Conservation (phyloP, 768 basidiomycete genomes). For the Coprinellus aureogranulatus region DNA sequence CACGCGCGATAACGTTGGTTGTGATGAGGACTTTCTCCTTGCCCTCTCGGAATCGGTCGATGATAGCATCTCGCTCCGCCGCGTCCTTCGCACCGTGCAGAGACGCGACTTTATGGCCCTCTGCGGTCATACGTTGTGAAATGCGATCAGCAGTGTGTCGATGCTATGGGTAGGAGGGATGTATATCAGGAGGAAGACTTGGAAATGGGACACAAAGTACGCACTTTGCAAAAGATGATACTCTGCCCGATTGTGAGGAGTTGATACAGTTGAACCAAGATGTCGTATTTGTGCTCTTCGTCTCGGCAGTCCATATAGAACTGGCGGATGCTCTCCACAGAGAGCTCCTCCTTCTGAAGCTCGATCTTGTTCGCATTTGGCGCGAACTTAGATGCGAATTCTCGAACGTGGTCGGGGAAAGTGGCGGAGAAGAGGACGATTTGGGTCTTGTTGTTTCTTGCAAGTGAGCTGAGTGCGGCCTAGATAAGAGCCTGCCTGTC, state of each 20-base stretch:
- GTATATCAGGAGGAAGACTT: not conserved
- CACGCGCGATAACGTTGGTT: constrained; percentile 97
- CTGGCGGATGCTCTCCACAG: constrained; percentile 91
- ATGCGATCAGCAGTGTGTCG: constrained; percentile 93
- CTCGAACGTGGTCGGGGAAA: constrained; percentile 90
- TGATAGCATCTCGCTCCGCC: constrained; percentile 82
- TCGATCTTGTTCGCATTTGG: constrained; percentile 96
- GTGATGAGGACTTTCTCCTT: constrained; percentile 94
- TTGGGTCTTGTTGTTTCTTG: constrained; percentile 55
- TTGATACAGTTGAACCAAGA: constrained; percentile 85
- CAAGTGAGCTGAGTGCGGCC: constrained; percentile 43
- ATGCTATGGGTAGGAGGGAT: constrained; percentile 45
- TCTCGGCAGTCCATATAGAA: constrained; percentile 96
- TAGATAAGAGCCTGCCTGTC: constrained; percentile 20
- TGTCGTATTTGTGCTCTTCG: constrained; percentile 93
- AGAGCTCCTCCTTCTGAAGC: constrained; percentile 89
- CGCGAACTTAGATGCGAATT: constrained; percentile 91
- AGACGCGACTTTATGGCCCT: constrained; percentile 95
- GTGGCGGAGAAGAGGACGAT: constrained; percentile 98
- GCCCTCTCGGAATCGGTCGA: constrained; percentile 94
- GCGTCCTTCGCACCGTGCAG: constrained; percentile 94
- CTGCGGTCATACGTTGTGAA: constrained; percentile 81
- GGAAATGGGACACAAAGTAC: constrained; percentile 17
- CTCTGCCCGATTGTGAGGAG: constrained; percentile 95
- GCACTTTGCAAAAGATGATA: constrained; percentile 95